Base-by-base conservation (phyloP, 2,329 filamentous ascomycete species). In the Fusarium kyushuense region DNA sequence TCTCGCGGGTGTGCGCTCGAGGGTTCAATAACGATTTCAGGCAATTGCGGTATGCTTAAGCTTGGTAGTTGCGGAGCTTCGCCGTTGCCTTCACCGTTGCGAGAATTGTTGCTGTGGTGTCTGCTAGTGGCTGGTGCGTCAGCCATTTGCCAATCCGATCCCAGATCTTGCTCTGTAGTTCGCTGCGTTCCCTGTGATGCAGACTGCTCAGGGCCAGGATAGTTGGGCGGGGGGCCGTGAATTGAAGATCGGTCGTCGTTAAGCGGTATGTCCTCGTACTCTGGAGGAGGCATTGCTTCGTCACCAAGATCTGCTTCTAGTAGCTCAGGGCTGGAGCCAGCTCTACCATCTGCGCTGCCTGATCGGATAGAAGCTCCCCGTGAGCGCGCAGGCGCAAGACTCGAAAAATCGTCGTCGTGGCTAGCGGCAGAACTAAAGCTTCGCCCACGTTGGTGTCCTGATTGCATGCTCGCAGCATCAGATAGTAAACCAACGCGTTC, bases 401-500 rank as follows among this genome's bases (percentile, higher is more conserved):
- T 81, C 17, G 79, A 79, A 7, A 83, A 76, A 52, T 82, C 82
- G 58, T 81, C 83, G 10, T 83, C 81, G 61, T 88, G 80, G 74
- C 85, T 88, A n/a, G 87, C 72, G 17, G 86, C 79, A 2, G 87
- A 89, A 71, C 83, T 85, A n/a, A 77, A 79, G 72, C 46, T 77
- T 76, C 40, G 78, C 76, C 35, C 74, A 62, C 30, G 78, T 72
- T 43, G 74, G 76, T 66, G 75, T 75, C 63, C 79, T 79, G 71
- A 71, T 65, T 25, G 80, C 79, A 92, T 90, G 70, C 86, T 89
- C 3, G 90, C 92, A 2, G 90, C 89, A 67, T 90, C 89, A 33
- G 90, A 91, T 14, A 95, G 83, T 11, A 95, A 80, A 1, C 91
- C 91, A 42, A 90, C 82, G 30, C 88, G 83, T 75, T 95, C 91